These are phyloP conservation scores for Laburnicola sp. DNA, from an alignment of 2,329 filamentous ascomycete species.

Conservation along the genomic window DNA sequence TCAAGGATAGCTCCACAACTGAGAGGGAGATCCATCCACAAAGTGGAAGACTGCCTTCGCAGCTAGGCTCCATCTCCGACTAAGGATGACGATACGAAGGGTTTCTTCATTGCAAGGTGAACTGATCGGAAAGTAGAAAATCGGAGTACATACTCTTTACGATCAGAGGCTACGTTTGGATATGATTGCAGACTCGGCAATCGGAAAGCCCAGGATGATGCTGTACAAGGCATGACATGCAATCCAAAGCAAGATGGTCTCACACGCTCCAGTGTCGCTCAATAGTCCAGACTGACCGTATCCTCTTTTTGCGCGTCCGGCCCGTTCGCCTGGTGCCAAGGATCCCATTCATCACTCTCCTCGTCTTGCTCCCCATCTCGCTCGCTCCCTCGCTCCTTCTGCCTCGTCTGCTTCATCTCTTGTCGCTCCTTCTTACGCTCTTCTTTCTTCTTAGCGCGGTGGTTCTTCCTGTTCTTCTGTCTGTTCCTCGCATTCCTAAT, in stretches of 20 bases:
- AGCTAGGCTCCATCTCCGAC: constrained; percentile 60
- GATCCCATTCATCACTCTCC: constrained; percentile 47
- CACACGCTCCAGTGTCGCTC: constrained; percentile 11
- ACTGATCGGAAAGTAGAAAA: constrained; percentile 6
- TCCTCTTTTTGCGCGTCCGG: constrained; percentile 48
- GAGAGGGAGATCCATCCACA: constrained; percentile 17
- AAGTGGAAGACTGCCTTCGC: constrained; percentile 25
- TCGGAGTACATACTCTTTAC: constrained; percentile 13
- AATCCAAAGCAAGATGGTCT: not conserved
- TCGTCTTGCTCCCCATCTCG: constrained; percentile 29
- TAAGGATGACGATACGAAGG: constrained; percentile 95
- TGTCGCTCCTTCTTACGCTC: constrained; percentile 23
- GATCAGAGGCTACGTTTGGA: not conserved
- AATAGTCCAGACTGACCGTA: constrained; percentile 55
- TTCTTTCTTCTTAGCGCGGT: constrained; percentile 31
- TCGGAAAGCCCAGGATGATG: not conserved
- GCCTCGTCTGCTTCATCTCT: constrained; percentile 21
- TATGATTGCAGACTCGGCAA: no score
- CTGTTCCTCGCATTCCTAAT: constrained; percentile 20
- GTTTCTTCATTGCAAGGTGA: constrained; percentile 73
- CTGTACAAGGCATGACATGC: not conserved
- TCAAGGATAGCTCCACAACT: constrained; percentile 26
- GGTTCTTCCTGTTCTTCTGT: constrained; percentile 28
- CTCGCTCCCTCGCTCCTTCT: constrained; percentile 18
- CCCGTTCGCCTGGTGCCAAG: constrained; percentile 50